Evolutionary conservation across 2,329 filamentous ascomycete species (phyloP).

Genomic region (Orbilia blumenaviensis): DNA sequence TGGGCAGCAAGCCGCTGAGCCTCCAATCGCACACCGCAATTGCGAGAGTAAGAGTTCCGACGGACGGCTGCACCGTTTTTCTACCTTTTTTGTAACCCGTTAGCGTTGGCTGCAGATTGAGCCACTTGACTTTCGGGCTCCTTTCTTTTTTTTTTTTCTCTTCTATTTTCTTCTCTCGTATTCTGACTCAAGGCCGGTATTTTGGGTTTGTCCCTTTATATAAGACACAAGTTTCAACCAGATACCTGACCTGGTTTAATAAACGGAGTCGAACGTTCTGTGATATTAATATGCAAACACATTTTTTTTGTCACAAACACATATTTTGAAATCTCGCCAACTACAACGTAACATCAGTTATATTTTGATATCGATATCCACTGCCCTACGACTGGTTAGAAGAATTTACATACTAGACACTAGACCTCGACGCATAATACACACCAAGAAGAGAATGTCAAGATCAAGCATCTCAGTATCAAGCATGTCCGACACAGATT

Average conservation of each 20-base stretch:
- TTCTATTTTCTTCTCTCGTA: neutral
- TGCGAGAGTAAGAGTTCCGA: neutral
- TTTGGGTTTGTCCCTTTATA: too few relatives aligned
- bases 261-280: neutral
- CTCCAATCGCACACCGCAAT: constrained; percentile 1
- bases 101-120: neutral
- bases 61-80: neutral
- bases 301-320: neutral
- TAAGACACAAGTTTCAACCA: neutral
- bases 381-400: neutral
- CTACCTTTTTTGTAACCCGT: neutral
- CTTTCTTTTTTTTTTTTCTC: neutral
- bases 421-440: neutral
- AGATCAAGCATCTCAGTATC: neutral
- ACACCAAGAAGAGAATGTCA: neutral
- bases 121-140: neutral
- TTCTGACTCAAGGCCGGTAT: neutral
- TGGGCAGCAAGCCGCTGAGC: neutral
- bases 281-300: neutral
- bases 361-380: too few relatives aligned
- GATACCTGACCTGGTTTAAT: neutral
- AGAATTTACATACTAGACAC: neutral
- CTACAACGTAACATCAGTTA: too few relatives aligned
- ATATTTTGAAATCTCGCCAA: too few relatives aligned
- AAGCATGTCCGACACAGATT: neutral